Evolutionary conservation across 495 filamentous ascomycete species (phyloP), one percentile per base, ranked within the genome.

Genomic region (Aeminium ludgeri): DNA sequence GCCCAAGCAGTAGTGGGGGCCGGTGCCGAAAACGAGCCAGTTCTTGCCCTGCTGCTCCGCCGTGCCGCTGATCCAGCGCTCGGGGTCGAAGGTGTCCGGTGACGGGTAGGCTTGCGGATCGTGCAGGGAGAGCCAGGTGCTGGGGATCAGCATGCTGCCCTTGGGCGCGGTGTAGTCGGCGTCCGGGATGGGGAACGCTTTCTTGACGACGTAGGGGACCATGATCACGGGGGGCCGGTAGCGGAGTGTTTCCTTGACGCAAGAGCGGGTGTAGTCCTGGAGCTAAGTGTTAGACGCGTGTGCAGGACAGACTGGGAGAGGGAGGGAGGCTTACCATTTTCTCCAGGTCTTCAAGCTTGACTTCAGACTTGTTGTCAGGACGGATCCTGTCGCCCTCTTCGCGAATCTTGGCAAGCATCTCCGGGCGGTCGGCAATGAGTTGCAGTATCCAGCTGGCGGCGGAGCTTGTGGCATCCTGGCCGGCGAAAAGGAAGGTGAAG

Each of bases 401-500:
- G 19, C 91, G 83, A 23, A 97, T 75, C 55, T 80, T 80, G 53
- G 85, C 85, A 38, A 96, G 66, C 37, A 89, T 65, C 38, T 97
- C 91, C 8, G 89, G 87, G 51, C 86, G 78, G 57, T 97, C 84
- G 35, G 91, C 91, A 68, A 87, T 76, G 51, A 83, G 70, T 60
- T 97, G 89, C 72, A 94, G 92, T 48, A 96, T 62, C 82, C 89
- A 96, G 34, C 86, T 95, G 46, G 70, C 72, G 41, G 91, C 91
- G 44, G 82, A 86, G 59, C 80, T 86, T 41, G 89, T 93, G 40
- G 89, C 89, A 59, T 97, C 89, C 63, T 97, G 89, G 25, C 85
- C 92, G 36, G 91, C 89, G 63, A 97, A 97, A 38, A 97, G 69
- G 72, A 97, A 95, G 41, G 89, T 95, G 66, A 96, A 92, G 47